Evolutionary conservation across 2,329 filamentous ascomycete species (phyloP).

Genomic region (Fusarium pseudocircinatum): DNA sequence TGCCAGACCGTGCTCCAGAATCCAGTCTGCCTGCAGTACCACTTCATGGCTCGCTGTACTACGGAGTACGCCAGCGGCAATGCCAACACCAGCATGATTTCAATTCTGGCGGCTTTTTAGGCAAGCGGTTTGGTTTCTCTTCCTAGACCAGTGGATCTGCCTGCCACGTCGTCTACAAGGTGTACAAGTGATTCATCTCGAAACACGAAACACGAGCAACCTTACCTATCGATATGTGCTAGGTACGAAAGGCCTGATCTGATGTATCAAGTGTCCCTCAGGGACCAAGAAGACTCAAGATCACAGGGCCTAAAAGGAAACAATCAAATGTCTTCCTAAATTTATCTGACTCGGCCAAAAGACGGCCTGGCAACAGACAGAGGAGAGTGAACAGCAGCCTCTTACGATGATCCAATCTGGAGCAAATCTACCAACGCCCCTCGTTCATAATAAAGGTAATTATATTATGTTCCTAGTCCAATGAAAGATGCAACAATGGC

Average conservation of each 20-base stretch:
- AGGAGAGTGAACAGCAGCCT: not conserved
- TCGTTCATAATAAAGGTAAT: not conserved
- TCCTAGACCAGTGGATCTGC: conserved; percentile 14
- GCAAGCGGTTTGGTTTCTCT: conserved; percentile 11
- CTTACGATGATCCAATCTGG: not conserved
- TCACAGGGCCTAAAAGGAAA: not conserved
- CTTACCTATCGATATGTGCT: not conserved
- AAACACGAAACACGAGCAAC: conserved; percentile 22
- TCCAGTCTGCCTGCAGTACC: not conserved
- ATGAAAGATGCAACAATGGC: conserved; percentile 3
- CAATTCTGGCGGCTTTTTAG: conserved; percentile 7
- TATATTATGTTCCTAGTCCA: not conserved
- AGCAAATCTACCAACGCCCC: not conserved
- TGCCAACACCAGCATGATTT: conserved; percentile 4
- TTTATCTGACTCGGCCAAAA: not conserved
- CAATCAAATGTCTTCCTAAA: not conserved
- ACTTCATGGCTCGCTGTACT: conserved; percentile 7
- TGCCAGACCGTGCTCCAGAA: conserved; percentile 3
- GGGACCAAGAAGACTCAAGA: not conserved
- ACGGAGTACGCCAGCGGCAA: not conserved
- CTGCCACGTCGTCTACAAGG: conserved; percentile 35
- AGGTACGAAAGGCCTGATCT: not conserved
- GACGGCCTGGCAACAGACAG: not conserved
- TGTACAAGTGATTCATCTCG: conserved; percentile 15
- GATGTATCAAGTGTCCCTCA: not conserved